Conservation (phyloP, 1,139 yeast species). For the Blastobotrys raffinosifermentans region DNA sequence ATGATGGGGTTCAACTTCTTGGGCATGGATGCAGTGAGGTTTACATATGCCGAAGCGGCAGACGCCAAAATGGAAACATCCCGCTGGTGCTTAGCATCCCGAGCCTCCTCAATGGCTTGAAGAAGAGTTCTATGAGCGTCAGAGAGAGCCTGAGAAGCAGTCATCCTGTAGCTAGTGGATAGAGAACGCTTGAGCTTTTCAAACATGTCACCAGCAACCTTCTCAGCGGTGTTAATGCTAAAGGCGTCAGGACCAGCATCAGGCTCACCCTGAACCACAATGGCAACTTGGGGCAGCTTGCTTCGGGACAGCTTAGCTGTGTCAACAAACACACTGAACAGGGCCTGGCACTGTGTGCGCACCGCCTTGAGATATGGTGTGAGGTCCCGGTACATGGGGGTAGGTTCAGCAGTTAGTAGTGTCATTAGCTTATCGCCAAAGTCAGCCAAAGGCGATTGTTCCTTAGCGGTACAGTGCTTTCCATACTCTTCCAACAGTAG, state of each 20-base stretch:
- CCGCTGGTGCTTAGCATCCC: constrained; percentile 48
- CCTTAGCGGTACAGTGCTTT: constrained; percentile 31
- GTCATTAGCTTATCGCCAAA: constrained; percentile 34
- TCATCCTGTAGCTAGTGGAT: constrained; percentile 66
- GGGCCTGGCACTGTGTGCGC: constrained; percentile 79
- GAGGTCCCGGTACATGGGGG: constrained; percentile 69
- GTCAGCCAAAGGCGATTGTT: constrained; percentile 17
- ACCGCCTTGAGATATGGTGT: constrained; percentile 82
- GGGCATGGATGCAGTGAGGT: constrained; percentile 56
- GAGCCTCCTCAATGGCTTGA: constrained; percentile 67
- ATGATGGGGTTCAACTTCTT: constrained; percentile 84
- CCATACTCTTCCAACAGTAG: constrained; percentile 73
- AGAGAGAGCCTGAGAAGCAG: constrained; percentile 67
- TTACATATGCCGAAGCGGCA: constrained; percentile 54
- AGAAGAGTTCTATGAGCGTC: constrained; percentile 69
- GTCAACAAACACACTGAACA: constrained; percentile 71
- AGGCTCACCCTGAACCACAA: constrained; percentile 87
- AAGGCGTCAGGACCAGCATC: constrained; percentile 96
- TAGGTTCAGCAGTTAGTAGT: constrained; percentile 42
- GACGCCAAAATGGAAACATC: constrained; percentile 63
- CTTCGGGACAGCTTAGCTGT: constrained; percentile 69
- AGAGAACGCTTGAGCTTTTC: constrained; percentile 58
- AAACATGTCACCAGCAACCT: constrained; percentile 59
- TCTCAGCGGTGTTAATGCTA: constrained; percentile 69
- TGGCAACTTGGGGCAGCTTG: constrained; percentile 77